These are phyloP conservation scores for Cyclocybe aegerita DNA, from an alignment of 768 basidiomycete species.

Conservation along the genomic window DNA sequence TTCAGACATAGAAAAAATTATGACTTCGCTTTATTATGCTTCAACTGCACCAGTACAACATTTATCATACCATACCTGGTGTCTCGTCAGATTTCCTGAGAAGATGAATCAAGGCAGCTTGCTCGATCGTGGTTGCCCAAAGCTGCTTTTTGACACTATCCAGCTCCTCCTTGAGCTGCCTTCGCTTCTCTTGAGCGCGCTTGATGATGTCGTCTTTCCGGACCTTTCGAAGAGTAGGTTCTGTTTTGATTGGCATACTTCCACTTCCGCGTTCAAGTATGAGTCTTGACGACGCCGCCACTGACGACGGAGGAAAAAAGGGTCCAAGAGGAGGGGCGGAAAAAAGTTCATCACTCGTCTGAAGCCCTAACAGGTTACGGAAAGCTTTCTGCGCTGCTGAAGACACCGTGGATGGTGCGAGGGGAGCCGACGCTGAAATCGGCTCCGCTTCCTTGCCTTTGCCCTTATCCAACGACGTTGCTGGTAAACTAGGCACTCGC, in stretches of 20 bases:
- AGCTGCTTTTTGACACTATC: constrained; percentile 61
- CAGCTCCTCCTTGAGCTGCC: constrained; percentile 52
- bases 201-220: constrained; percentile 38
- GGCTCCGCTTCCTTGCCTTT: constrained; percentile 20
- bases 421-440: neutral
- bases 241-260: neutral
- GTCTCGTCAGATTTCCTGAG: constrained; percentile 20
- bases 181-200: constrained; percentile 53
- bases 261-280: neutral
- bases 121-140: constrained; percentile 75
- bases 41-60: no score
- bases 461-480: constrained; percentile 17
- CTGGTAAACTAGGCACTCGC: no score
- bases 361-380: no score
- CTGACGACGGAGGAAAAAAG: neutral
- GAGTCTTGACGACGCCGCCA: neutral
- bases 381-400: neutral
- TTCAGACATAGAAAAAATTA: no score
- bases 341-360: no score
- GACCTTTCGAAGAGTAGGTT: constrained; percentile 12
- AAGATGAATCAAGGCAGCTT: constrained; percentile 57
- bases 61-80: neutral
- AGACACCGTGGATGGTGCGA: neutral
- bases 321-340: neutral
- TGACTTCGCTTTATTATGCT: no score